Evolutionary conservation across 2,329 filamentous ascomycete genomes (phyloP), one percentile per base, ranked within the genome.

Genomic region (Colletotrichum paranaense): DNA sequence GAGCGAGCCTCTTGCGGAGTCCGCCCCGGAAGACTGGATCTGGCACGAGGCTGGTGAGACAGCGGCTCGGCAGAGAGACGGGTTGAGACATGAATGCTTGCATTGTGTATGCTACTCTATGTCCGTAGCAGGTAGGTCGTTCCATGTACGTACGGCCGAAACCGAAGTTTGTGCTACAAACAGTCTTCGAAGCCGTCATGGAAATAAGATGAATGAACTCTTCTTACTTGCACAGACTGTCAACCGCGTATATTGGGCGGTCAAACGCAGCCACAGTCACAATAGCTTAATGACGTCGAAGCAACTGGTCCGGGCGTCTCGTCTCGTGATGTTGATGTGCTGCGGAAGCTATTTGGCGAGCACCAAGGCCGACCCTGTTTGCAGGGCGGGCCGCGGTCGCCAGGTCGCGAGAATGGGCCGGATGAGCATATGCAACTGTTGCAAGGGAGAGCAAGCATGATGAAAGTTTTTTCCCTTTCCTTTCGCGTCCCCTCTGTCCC

Each of bases 291-390:
- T 73, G 70, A 73, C 70, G 70, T 73, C 60, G 70, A 26, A 24
- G 12, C 6, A 65, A 28, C 65, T 73, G 70, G 60, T 62, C 70
- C 28, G 62, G 70, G 70, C 67, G 67, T 19, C 38, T 22, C 19
- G 70, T 73, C 70, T 73, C 70, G 70, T 73, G 70, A 73, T 73
- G 60, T 73, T 62, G 70, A 56, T 53, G 55, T 70, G 70, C 67
- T 73, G 70, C 70, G 70, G 70, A 73, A 60, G 56, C 46, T 52
- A 57, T 60, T 64, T 73, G 67, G 67, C 56, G 70, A 65, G 60
- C 46, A 28, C 60, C 70, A 70, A 16, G 57, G 24, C 32, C n/a
- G 56, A 53, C 35, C 60, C 69, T 62, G 62, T 65, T 56, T 42
- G 52, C 62, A 56, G 67, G 65, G 67, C 70, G 67, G 62, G 49